Evolutionary conservation across 163 green algal genomes (phyloP), one percentile per base, ranked within the genome.

Genomic region (Coccomyxa subellipsoidea): DNA sequence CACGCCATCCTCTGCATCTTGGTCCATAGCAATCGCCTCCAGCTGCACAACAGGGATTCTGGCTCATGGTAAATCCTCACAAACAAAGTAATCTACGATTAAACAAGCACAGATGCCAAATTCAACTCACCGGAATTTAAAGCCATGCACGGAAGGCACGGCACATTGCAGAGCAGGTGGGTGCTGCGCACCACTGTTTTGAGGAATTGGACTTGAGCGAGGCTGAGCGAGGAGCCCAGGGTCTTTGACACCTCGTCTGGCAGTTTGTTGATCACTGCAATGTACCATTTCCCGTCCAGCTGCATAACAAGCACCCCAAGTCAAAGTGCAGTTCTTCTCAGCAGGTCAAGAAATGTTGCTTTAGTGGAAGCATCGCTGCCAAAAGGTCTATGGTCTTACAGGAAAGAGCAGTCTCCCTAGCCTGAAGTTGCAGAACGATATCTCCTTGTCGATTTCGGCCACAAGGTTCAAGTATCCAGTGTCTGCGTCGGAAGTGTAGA

Each of bases 231-330:
- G 5, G 37, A 38, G 37, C 73, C 73, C 1, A 34, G 10, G 18
- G 36, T 34, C 29, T 79, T 79, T 0, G 73, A 31, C 6, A 79
- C 73, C 35, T 79, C 73, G 34, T 79, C 73, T 54, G 73, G 18
- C 23, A 66, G 7, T 23, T 79, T 77, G 70, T 77, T 77, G 10
- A 77, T 34, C n/a, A 77, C 32, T 2, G 70, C 70, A 1, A 77
- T 38, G 32, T 77, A 77, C 32, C 31, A 77, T 7, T 39, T 34
- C 10, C 23, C 32, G 32, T 77, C 70, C 32, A 77, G 9, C 70
- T 77, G 70, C 32, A 77, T 12, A 75, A 73, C 8, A 73, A 32
- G n/a, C 2, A 18, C 18, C n/a, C n/a, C n/a, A n/a, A n/a, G n/a
- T n/a, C n/a, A n/a, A n/a, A n/a, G n/a, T n/a, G n/a, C n/a, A n/a